Evolutionary conservation across 2,329 filamentous ascomycete species (phyloP).

Genomic region (Tolypocladium cylindrosporum): DNA sequence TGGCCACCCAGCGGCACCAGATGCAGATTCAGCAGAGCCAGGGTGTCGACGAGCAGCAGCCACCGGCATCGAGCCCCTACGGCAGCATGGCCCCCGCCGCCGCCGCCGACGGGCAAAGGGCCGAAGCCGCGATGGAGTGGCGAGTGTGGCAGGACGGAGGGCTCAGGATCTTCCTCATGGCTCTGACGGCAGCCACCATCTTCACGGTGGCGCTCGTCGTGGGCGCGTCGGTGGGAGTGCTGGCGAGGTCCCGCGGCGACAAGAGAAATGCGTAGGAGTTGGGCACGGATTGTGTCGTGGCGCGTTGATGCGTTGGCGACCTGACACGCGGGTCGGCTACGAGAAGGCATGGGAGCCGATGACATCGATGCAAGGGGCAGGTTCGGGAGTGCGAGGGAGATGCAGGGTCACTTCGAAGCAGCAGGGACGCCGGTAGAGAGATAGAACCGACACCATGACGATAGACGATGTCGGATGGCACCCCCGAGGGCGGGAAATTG

Average conservation of each 20-base stretch:
- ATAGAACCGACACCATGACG: neutral
- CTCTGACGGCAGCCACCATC: neutral
- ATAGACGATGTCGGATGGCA: neutral
- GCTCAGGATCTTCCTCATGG: neutral
- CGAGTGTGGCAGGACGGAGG: neutral
- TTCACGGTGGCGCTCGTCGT: neutral
- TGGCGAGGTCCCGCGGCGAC: neutral
- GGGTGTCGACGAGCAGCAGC: neutral
- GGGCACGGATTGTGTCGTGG: neutral
- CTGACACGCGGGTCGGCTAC: neutral
- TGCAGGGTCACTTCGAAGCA: neutral
- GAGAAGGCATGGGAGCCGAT: neutral
- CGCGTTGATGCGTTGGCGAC: neutral
- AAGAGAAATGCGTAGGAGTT: neutral
- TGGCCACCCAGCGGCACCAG: neutral
- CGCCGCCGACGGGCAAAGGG: neutral
- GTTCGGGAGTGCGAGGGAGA: neutral
- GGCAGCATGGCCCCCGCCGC: neutral
- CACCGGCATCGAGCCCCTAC: neutral
- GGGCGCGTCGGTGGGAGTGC: neutral
- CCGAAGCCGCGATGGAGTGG: neutral
- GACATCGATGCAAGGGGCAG: neutral
- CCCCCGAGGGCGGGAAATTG: neutral
- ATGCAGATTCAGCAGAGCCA: neutral
- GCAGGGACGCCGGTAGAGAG: neutral